Base-by-base conservation (phyloP, 2,329 filamentous ascomycete genomes). In the Onygenales sp. region DNA sequence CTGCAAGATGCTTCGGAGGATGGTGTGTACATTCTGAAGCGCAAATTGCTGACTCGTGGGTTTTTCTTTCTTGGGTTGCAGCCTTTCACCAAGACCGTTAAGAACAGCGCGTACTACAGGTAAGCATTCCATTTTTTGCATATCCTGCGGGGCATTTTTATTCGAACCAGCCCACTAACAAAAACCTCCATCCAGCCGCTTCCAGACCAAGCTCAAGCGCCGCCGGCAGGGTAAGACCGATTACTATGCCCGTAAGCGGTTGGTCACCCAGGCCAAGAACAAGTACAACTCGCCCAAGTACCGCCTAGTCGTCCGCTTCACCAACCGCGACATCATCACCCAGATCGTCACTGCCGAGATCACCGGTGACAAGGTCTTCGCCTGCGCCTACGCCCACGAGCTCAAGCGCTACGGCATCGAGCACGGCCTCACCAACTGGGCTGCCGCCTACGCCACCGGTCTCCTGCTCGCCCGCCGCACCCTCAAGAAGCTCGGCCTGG, bases 281-380 rank as follows among this genome's bases (percentile, higher is more conserved):
- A 98, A 98, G 87, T 98, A 97, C 87, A 95, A 95, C 80, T 87
- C 93, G 61, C 93, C 93, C 78, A 98, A 98, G 85, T 97, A 98
- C 87, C 89, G 93, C 73, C 87, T 98, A 72, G 93, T 98, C 65
- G 89, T 98, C 74, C 93, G 93, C 76, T 95, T 95, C 87, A 94
- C 89, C 83, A 95, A 97, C 87, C 89, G 90, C 78, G 92, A 98
- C 83, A 95, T 97, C 81, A 87, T 97, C 80, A 85, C 84, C 79
- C 93, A 98, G 82, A 93, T 98, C 75, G 84, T 98, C 75, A 87
- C 83, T 73, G 94, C 93, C 58, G 93, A 98, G 83, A 87, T 98
- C 79, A 84, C 82, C 64, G 93, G 93, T 71, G 93, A 98, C 86
- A 97, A 97, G 85, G 86, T 98, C 76, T 89, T 97, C 76, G 78